Percentiles rank a stretch among this genome's conserved stretches.
Conservation (phyloP, 371 early-diverging fungal species). For the Cokeromyces recurvatus region DNA sequence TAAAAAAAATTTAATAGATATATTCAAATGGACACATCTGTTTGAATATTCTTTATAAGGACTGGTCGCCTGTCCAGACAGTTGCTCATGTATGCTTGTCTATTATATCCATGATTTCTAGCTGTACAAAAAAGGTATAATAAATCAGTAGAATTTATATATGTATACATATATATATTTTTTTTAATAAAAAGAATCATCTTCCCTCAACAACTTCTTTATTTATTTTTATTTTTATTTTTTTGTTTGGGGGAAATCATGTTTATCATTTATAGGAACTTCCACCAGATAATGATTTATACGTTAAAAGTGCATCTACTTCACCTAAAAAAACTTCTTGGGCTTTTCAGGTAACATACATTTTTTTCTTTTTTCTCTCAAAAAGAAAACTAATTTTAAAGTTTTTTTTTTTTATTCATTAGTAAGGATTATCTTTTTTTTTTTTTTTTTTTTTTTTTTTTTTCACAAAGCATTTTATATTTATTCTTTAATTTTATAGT, state of each 20-base stretch:
- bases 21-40: slow-evolving; percentile 96
- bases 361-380: slow-evolving; percentile 9
- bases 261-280: slow-evolving; percentile 44
- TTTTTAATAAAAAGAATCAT: no score
- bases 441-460: no score
- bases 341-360: slow-evolving; percentile 64
- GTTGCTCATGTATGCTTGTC: slow-evolving; percentile 91
- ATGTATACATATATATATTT: no score
- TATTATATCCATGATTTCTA: slow-evolving; percentile 89
- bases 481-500: slow-evolving; percentile 7
- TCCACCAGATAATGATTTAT: slow-evolving; percentile 73
- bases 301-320: slow-evolving; percentile 60
- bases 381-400: no score
- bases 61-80: slow-evolving; percentile 96
- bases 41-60: slow-evolving; percentile 90
- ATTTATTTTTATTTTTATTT: not conserved
- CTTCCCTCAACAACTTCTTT: not conserved
- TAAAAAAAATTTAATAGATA: no score
- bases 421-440: slow-evolving; percentile 6
- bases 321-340: slow-evolving; percentile 83
- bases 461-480: no score
- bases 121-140: slow-evolving; percentile 72
- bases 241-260: no score
- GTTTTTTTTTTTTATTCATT: slow-evolving; percentile 10
- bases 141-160: not conserved